Percentiles rank a stretch among this genome's conserved stretches.
phyloP scores from a whole-genome alignment of 2,329 filamentous ascomycete genomes.

The Zasmidium citrigriseum region DNA sequence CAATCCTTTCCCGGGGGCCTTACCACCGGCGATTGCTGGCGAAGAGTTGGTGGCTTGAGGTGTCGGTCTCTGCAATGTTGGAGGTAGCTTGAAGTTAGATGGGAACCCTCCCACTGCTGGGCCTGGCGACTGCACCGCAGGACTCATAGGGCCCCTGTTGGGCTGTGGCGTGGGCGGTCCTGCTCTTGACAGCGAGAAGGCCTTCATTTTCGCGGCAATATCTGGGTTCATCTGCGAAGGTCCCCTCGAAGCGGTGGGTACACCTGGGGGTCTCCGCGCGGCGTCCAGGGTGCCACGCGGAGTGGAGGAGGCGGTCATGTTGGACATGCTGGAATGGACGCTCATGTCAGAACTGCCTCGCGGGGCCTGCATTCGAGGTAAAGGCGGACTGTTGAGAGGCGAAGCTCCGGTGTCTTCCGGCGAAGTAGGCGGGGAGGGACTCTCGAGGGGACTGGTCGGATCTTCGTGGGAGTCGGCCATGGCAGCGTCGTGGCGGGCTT shows the following conservation, averaged over 20 bases:
- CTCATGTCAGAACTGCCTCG: constrained; percentile 24
- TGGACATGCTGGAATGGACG: constrained; percentile 44
- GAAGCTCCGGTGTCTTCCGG: constrained; percentile 24
- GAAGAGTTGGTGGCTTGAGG: constrained; percentile 49
- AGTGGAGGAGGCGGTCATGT: constrained; percentile 82
- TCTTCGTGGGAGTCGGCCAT: constrained; percentile 19
- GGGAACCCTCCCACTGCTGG: constrained; percentile 42
- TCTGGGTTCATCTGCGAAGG: constrained; percentile 54
- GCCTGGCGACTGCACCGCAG: constrained; percentile 18
- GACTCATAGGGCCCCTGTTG: constrained; percentile 20
- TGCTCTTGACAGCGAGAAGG: constrained; percentile 67
- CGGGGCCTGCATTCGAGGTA: constrained; percentile 11
- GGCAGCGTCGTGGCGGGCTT: not conserved
- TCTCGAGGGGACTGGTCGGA: constrained; percentile 17
- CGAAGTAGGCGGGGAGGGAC: constrained; percentile 30
- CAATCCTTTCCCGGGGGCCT: constrained; percentile 43
- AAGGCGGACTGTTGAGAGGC: constrained; percentile 17
- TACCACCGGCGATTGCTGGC: constrained; percentile 47
- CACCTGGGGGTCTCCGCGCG: constrained; percentile 55
- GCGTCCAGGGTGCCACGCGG: constrained; percentile 75
- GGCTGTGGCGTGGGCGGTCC: constrained; percentile 45
- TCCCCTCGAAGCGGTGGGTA: constrained; percentile 46
- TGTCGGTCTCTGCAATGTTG: constrained; percentile 38
- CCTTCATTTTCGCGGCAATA: constrained; percentile 69
- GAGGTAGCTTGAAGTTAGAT: constrained; percentile 46